Base-by-base conservation (phyloP, 495 filamentous ascomycete species). In the Baudoinia panamericana region DNA sequence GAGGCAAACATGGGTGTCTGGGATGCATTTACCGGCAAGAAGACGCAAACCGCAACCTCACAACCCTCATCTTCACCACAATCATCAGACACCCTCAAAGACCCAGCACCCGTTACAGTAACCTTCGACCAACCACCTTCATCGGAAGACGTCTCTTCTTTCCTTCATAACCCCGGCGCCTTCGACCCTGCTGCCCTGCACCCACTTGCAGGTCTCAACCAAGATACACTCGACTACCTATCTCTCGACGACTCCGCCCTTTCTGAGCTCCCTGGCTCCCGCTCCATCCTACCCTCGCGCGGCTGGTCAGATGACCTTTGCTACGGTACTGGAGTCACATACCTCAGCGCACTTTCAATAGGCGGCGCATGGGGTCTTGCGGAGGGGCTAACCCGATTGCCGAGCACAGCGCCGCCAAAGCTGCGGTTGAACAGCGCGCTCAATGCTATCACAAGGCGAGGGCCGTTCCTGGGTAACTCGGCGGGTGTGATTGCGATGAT, bases 261-360 rank as follows among this genome's bases (percentile, higher is more conserved):
- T 30, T 87, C 85, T 26, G 71, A 87, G 53, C 72, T 93, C n/a
- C 84, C 90, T 36, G 87, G 86, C 53, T 69, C 74, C 28, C 80
- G 80, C 42, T 84, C 86, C 11, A 78, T 83, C 25, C 72, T 97
- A 24, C 92, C 92, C 4, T 93, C 86, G 20, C 79, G 92, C 57
- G 90, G 90, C 51, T 97, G 92, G 77, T 90, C 83, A 36, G 90
- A 97, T 58, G 90, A 97, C 61, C 75, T 97, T 35, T 96, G 90
- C 63, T 97, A 97, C 57, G 92, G 92, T 53, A 86, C 88, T 18
- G 90, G 90, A 40, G 77, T 87, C 25, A 93, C 84, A 48, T 97
- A 97, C 61, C 72, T 97, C 36, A 66, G 77, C 9, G 90, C 78
- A 0, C 66, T 97, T 47, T 72, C 82, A n/a, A 37, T 92, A 28